Evolutionary conservation across 768 basidiomycete species (phyloP).

Genomic region (Tephrocybe sp.): DNA sequence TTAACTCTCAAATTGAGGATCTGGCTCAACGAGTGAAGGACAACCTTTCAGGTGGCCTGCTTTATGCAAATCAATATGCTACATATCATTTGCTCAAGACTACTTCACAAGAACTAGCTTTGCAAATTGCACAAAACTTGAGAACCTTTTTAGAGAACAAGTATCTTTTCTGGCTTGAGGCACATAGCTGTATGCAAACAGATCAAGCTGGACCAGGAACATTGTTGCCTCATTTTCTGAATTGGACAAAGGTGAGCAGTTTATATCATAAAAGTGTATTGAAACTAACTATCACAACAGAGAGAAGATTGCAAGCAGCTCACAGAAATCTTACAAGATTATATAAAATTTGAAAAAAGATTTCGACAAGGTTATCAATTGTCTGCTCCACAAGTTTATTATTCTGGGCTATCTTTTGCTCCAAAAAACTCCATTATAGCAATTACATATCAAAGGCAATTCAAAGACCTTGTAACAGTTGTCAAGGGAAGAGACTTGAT

Average conservation of each 20-base stretch:
- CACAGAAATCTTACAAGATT: neutral
- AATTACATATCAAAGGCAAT: neutral
- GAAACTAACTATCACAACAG: too few species aligned
- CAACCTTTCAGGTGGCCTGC: slow-evolving; percentile 2
- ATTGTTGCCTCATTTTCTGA: neutral
- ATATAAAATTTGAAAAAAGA: too few species aligned
- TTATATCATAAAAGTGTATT: neutral
- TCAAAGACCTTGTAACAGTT: slow-evolving; percentile 8
- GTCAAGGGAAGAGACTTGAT: neutral
- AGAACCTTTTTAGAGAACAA: slow-evolving; percentile 1
- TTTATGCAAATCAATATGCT: slow-evolving; percentile 8
- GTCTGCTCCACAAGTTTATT: too few species aligned
- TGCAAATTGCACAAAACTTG: neutral
- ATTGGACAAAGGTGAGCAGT: neutral
- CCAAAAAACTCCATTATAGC: neutral
- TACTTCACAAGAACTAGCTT: neutral
- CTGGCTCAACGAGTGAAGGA: neutral
- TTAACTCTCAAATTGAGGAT: slow-evolving; percentile 6
- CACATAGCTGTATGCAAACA: slow-evolving; percentile 9
- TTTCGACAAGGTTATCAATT: neutral
- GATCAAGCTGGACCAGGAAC: neutral
- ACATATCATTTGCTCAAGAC: slow-evolving; percentile 11
- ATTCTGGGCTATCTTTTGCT: neutral
- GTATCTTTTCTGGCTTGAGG: slow-evolving; percentile 20
- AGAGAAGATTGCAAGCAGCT: neutral